These are phyloP conservation scores for Didymella pomorum DNA, from an alignment of 2,329 filamentous ascomycete genomes.

Conservation along the genomic window DNA sequence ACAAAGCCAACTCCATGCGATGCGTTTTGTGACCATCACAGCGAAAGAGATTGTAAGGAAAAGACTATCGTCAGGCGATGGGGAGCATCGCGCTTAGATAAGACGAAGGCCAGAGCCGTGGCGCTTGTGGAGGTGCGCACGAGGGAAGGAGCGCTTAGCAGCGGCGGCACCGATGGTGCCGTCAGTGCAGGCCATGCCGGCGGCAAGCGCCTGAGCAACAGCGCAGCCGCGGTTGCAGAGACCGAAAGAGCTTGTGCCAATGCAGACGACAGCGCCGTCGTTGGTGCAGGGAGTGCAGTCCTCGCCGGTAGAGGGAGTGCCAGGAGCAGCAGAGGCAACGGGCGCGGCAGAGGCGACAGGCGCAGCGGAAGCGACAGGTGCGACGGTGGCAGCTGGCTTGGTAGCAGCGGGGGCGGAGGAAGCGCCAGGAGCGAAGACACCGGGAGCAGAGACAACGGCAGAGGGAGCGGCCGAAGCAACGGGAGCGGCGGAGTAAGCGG, in stretches of 20 bases:
- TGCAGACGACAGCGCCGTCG: conserved; percentile 55
- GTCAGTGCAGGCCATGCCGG: conserved; percentile 53
- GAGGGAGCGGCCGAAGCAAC: conserved; percentile 19
- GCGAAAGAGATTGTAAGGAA: conserved; percentile 17
- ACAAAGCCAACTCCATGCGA: conserved; percentile 35
- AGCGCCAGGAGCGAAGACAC: conserved; percentile 36
- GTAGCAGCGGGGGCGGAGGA: conserved; percentile 33
- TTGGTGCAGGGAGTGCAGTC: conserved; percentile 49
- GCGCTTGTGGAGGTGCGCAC: conserved; percentile 42
- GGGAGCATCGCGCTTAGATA: conserved; percentile 24
- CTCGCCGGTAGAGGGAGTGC: conserved; percentile 19
- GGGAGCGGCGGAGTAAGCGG: conserved; percentile 15
- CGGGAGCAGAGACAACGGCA: conserved; percentile 15
- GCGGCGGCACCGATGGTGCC: conserved; percentile 34
- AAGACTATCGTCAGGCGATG: conserved; percentile 10
- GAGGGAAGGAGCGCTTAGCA: conserved; percentile 37
- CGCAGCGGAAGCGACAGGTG: conserved; percentile 26
- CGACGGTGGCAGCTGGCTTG: conserved; percentile 8
- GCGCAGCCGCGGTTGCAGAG: conserved; percentile 56
- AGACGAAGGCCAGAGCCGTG: conserved; percentile 34
- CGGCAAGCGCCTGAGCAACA: conserved; percentile 51
- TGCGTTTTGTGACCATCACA: conserved; percentile 27
- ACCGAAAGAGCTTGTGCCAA: conserved; percentile 53
- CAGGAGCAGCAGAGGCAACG: conserved; percentile 5
- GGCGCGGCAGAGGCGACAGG: conserved; percentile 16